Conservation (phyloP, 257 asterid genomes). For the Solanum sejunctum region DNA sequence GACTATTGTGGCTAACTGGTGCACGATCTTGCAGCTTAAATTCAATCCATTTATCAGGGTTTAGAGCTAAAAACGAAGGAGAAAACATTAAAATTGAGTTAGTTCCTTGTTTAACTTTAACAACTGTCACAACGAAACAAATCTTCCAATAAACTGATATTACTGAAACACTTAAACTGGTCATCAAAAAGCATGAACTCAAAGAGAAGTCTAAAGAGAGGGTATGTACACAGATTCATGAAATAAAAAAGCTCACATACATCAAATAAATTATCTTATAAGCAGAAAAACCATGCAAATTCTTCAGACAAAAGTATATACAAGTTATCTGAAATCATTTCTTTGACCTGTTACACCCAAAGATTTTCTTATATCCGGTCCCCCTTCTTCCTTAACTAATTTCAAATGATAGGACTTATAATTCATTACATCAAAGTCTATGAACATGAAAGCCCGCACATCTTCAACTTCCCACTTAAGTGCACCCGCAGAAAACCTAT, state of each 20-base stretch:
- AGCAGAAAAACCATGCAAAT: background rate
- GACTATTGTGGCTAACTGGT: conserved; percentile 88
- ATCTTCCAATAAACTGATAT: background rate
- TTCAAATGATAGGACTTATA: background rate
- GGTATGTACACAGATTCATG: background rate
- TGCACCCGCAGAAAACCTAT: background rate
- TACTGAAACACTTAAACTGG: background rate
- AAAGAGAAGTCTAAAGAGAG: background rate
- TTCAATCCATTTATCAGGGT: conserved; percentile 81
- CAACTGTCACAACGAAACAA: background rate
- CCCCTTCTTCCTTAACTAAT: background rate
- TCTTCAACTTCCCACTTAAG: background rate
- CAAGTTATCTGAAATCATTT: background rate
- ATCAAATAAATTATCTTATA: background rate
- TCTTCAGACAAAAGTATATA: background rate
- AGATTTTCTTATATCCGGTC: background rate
- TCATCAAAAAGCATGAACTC: background rate
- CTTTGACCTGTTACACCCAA: background rate
- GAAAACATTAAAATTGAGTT: background rate
- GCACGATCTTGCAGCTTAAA: conserved; percentile 86
- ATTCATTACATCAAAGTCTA: background rate
- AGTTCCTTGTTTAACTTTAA: background rate
- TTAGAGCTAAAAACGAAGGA: conserved; percentile 53
- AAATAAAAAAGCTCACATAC: background rate
- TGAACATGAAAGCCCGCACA: background rate